These are phyloP conservation scores for Penicillium manginii DNA, from an alignment of 495 filamentous ascomycete species.

Conservation along the genomic window DNA sequence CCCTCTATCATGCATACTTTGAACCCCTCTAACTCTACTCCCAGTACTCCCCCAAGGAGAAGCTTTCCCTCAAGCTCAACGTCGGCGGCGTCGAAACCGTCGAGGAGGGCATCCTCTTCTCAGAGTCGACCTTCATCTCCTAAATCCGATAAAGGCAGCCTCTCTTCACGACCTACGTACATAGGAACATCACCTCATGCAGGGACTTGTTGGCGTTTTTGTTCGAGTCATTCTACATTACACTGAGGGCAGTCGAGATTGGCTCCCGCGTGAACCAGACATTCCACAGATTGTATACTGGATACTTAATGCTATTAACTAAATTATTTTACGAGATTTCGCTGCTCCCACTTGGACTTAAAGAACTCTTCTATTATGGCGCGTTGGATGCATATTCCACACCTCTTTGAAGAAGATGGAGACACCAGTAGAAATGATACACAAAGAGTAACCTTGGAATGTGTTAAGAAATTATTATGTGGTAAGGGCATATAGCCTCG, in stretches of 20 bases:
- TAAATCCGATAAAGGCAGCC: constrained; percentile 27
- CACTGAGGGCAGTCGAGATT: constrained; percentile 20
- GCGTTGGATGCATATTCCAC: too few species aligned
- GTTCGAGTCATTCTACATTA: constrained; percentile 30
- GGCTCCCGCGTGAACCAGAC: constrained; percentile 28
- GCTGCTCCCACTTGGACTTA: not conserved
- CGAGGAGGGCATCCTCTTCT: constrained; percentile 78
- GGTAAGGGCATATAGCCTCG: not conserved
- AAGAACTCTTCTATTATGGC: too few species aligned
- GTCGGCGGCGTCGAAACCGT: constrained; percentile 73
- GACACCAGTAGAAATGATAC: too few species aligned
- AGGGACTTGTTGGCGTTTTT: constrained; percentile 25
- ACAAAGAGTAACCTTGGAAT: too few species aligned
- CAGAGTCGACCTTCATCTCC: constrained; percentile 92
- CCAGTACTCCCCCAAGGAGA: constrained; percentile 67
- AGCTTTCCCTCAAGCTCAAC: constrained; percentile 77
- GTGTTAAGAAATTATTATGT: too few species aligned
- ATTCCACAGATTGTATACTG: constrained; percentile 41
- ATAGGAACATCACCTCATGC: constrained; percentile 34
- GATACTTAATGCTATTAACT: constrained; percentile 43
- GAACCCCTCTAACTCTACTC: not conserved
- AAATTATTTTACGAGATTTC: constrained; percentile 12
- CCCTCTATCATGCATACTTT: not conserved
- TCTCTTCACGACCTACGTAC: constrained; percentile 30
- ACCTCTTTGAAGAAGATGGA: too few species aligned